A percentile compares a stretch with the other conserved stretches of the same genome.
Conservation (phyloP, 805 yeast species). For the Wickerhamiella azyma region DNA sequence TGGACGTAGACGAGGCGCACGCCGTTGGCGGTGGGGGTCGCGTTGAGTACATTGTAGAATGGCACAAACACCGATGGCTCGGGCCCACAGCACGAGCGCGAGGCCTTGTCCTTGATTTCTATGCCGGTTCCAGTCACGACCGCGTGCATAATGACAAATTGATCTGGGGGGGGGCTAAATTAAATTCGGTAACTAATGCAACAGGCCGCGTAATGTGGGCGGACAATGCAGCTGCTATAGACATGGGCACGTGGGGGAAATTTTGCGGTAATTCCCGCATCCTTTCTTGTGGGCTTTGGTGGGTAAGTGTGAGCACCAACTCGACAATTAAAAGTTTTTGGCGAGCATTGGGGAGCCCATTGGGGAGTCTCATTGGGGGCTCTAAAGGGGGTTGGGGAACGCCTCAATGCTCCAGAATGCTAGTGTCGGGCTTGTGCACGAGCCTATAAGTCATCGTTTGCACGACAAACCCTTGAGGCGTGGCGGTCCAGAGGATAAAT, state of each 20-base stretch:
- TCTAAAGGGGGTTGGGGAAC: too few relatives aligned
- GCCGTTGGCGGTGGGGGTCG: conserved; percentile 3
- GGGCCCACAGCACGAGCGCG: conserved; percentile 1
- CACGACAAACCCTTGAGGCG: conserved; percentile 6
- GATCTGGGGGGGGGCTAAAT: neutral
- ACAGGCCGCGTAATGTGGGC: too few relatives aligned
- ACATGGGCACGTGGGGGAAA: too few relatives aligned
- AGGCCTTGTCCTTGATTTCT: neutral
- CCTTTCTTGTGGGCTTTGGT: too few relatives aligned
- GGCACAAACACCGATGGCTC: neutral
- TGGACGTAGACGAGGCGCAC: conserved; percentile 4
- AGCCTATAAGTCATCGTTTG: conserved; percentile 26
- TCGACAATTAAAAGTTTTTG: too few relatives aligned
- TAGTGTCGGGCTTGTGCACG: conserved; percentile 22
- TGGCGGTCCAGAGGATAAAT: conserved; percentile 16
- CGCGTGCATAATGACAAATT: conserved; percentile 2
- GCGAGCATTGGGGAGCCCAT: neutral
- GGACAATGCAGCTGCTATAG: too few relatives aligned
- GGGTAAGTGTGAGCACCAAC: too few relatives aligned
- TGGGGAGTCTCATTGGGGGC: neutral
- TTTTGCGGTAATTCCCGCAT: too few relatives aligned
- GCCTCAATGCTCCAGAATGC: neutral
- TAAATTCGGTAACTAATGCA: neutral
- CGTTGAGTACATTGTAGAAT: conserved; percentile 3
- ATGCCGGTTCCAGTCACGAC: conserved; percentile 6